A percentile compares a stretch with the other conserved stretches of the same genome.
phyloP scores from a whole-genome alignment of 148 eudicot species.

The Pouteria glomerata region DNA sequence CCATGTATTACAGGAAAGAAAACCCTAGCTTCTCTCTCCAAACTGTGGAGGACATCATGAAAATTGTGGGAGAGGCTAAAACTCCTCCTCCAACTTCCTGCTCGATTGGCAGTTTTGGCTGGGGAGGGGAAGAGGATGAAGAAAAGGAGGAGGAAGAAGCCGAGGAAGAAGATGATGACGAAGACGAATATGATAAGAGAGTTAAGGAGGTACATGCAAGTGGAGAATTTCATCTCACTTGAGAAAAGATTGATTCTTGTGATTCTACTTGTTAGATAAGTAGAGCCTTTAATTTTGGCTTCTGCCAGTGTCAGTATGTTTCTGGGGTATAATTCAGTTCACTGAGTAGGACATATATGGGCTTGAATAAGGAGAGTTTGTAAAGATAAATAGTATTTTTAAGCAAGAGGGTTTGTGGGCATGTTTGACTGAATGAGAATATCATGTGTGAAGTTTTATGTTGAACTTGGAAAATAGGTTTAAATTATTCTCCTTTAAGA shows the following conservation, averaged over 20 bases:
- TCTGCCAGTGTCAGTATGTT: conserved; percentile 4
- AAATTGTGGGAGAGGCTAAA: conserved; percentile 74
- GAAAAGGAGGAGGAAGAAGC: conserved; percentile 39
- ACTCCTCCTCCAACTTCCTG: conserved; percentile 50
- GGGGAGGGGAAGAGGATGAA: conserved; percentile 63
- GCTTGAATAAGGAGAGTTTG: conserved; percentile 15
- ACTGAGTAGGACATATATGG: background rate
- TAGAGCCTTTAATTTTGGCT: background rate
- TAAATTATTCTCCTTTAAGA: too few relatives aligned
- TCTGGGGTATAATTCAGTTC: conserved; percentile 15
- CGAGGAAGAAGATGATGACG: conserved; percentile 50
- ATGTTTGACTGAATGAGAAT: background rate
- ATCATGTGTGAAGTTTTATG: background rate
- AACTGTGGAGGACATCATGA: conserved; percentile 69
- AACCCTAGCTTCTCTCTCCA: conserved; percentile 72
- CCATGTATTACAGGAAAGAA: conserved; percentile 58
- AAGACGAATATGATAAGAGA: conserved; percentile 77
- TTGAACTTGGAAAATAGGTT: background rate
- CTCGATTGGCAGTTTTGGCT: conserved; percentile 54
- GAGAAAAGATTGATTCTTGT: conserved; percentile 7
- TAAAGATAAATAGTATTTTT: conserved; percentile 11
- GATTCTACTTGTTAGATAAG: conserved; percentile 2
- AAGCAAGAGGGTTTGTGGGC: background rate
- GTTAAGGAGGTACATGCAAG: conserved; percentile 74
- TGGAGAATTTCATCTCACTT: conserved; percentile 54